These are phyloP conservation scores for Yamadazyma taylorii DNA, from an alignment of 1,139 yeast species.

Conservation along the genomic window DNA sequence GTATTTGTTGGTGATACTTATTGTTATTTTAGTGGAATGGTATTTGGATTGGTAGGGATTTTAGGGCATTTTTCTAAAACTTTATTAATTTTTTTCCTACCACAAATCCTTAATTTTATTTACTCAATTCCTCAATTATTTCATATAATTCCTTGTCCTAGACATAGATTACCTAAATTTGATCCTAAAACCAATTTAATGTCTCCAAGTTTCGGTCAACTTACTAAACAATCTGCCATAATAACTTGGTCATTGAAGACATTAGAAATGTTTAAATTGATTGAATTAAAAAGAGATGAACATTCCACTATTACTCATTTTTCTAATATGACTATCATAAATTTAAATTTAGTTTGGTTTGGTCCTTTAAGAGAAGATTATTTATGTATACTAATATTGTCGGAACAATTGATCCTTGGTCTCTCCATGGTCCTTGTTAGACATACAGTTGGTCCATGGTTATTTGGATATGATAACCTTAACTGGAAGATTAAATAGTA, in stretches of 20 bases:
- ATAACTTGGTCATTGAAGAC: conserved; percentile 29
- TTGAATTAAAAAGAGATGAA: conserved; percentile 45
- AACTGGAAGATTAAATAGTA: conserved; percentile 43
- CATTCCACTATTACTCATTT: conserved; percentile 44
- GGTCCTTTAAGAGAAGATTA: conserved; percentile 89
- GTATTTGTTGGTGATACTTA: conserved; percentile 98
- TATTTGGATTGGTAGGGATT: conserved; percentile 94
- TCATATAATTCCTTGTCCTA: conserved; percentile 86
- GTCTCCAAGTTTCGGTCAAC: conserved; percentile 58
- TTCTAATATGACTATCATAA: conserved; percentile 85
- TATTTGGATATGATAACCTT: conserved; percentile 88
- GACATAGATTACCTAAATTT: conserved; percentile 87
- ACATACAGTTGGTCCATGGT: conserved; percentile 81
- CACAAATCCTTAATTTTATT: conserved; percentile 85
- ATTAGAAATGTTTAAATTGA: conserved; percentile 47
- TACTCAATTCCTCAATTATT: conserved; percentile 91
- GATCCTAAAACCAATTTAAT: conserved; percentile 66
- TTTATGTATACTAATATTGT: conserved; percentile 60
- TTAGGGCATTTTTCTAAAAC: conserved; percentile 96
- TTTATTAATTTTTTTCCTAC: conserved; percentile 75
- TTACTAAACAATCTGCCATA: conserved; percentile 16
- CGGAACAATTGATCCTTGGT: conserved; percentile 66
- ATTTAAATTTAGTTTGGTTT: conserved; percentile 74
- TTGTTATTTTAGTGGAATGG: conserved; percentile 98
- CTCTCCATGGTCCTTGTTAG: conserved; percentile 65